Base-by-base conservation (phyloP, 768 basidiomycete genomes). In the Boletus bicolor region DNA sequence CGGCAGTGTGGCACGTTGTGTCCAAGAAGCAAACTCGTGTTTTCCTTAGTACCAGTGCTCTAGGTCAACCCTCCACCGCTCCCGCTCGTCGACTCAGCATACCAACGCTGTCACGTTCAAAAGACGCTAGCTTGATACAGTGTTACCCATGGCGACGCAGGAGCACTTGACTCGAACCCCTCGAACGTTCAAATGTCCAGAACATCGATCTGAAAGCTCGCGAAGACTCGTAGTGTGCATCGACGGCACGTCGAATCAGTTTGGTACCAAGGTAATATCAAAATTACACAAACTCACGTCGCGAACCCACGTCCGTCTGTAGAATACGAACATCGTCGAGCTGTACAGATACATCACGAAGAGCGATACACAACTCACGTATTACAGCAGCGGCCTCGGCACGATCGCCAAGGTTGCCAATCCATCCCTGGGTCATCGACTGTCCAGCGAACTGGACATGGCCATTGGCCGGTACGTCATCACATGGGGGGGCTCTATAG, bases 321-420 rank as follows among this genome's bases (percentile, higher is more conserved):
- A 78, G 77, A 76, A 77, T 49, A 75, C 77, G 4, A 75, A 77
- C 53, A 73, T 77, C 37, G 56, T 77, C 50, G 76, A 77, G 44
- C 62, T 77, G 11, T 75, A 75, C 49, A 68, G 64, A 50, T 67
- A 64, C n/a, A 60, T 77, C 30, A 59, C 59, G n/a, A 77, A 77
- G 58, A 56, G 58, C 43, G 60, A 67, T 3, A 50, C 51, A 0
- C 77, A 77, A 43, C 64, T 73, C 34, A 73, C 75, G 5, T 77
- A 76, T 49, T 77, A 77, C 56, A 72, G 71, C 50, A 77, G 76
- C 44, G 76, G 76, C 7, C 71, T 77, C 17, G 76, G 76, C 4
- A 60, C 76, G 4, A 68, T 68, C 51, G 72, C 70, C 17, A 67
- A 62, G 44, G 63, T 67, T 6, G 49, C 53, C 5, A 54, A 58